These are phyloP conservation scores for Cercis canadensis DNA, from an alignment of 306 rosid genomes.

Conservation along the genomic window DNA sequence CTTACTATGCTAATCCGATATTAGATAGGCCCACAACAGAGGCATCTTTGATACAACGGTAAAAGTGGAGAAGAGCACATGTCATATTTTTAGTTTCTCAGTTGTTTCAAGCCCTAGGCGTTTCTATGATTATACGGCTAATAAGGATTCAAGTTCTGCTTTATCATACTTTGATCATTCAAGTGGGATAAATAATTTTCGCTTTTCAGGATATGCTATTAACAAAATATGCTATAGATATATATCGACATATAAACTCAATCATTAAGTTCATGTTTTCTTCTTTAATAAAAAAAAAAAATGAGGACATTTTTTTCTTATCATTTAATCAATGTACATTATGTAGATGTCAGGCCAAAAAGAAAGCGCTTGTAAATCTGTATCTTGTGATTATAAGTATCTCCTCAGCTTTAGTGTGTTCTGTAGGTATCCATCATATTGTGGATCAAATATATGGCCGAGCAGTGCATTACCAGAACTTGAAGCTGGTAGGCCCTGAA, in stretches of 20 bases:
- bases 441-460: conserved; percentile 96
- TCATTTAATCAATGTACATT: conserved; percentile 5
- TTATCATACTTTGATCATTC: conserved; percentile 22
- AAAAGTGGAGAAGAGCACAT: conserved; percentile 16
- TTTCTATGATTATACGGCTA: conserved; percentile 22
- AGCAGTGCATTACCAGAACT: conserved; percentile 74
- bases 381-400: conserved; percentile 20
- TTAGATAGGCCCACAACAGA: conserved; percentile 86
- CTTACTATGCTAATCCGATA: conserved; percentile 92
- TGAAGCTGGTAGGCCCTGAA: conserved; percentile 68
- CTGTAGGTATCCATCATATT: conserved; percentile 87
- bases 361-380: conserved; percentile 1
- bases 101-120: conserved; percentile 23
- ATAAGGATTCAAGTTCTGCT: conserved; percentile 17
- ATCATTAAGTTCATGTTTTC: background rate
- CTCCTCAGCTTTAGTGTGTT: conserved; percentile 42
- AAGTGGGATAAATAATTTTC: background rate
- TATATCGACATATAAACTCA: conserved; percentile 12
- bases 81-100: conserved; percentile 18
- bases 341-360: background rate
- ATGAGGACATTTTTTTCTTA: too few relatives aligned
- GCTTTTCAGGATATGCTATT: background rate
- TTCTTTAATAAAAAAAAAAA: too few relatives aligned
- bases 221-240: background rate
- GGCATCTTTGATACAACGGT: conserved; percentile 74